Evolutionary conservation across 352 stramenopile species (phyloP).

Genomic region (Phytophthora colocasiae): DNA sequence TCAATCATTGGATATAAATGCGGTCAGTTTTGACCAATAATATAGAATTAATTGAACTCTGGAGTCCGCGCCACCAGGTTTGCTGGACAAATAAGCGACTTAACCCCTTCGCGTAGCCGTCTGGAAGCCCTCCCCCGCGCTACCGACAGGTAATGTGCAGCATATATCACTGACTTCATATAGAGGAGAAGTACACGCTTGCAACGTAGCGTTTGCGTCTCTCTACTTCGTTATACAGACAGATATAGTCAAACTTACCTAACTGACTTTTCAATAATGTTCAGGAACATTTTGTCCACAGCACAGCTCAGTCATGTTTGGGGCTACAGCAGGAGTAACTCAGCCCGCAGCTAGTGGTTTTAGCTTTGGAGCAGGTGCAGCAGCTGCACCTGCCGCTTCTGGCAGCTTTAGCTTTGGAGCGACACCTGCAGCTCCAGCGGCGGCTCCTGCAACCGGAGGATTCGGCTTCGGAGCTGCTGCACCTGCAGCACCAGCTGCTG

Average conservation of each 20-base stretch:
- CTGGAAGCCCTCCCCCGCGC: slow-evolving; percentile 15
- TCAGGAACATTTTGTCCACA: slow-evolving; percentile 11
- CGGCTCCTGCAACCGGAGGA: slow-evolving; percentile 30
- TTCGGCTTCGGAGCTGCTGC: slow-evolving; percentile 33
- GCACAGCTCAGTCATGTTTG: slow-evolving; percentile 50
- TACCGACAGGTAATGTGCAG: slow-evolving; percentile 19
- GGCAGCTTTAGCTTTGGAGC: slow-evolving; percentile 42
- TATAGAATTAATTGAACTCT: not conserved
- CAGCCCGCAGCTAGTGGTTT: slow-evolving; percentile 47
- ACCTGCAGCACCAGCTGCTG: slow-evolving; percentile 25
- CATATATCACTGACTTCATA: not conserved
- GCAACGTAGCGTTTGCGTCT: not conserved
- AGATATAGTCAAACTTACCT: not conserved
- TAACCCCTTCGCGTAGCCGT: slow-evolving; percentile 3
- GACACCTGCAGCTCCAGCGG: slow-evolving; percentile 22
- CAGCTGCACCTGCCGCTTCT: slow-evolving; percentile 22
- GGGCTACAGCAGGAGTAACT: slow-evolving; percentile 40
- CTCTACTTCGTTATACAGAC: slow-evolving; percentile 13
- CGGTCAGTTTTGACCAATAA: slow-evolving; percentile 31
- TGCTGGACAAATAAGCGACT: slow-evolving; percentile 10
- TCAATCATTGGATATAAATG: slow-evolving; percentile 30
- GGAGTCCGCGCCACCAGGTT: slow-evolving; percentile 24
- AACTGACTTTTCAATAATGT: not conserved
- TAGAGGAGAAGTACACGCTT: not conserved
- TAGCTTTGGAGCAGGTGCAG: slow-evolving; percentile 47